phyloP scores from a whole-genome alignment of 2,329 filamentous ascomycete genomes.

The Pyrenochaeta sp. region DNA sequence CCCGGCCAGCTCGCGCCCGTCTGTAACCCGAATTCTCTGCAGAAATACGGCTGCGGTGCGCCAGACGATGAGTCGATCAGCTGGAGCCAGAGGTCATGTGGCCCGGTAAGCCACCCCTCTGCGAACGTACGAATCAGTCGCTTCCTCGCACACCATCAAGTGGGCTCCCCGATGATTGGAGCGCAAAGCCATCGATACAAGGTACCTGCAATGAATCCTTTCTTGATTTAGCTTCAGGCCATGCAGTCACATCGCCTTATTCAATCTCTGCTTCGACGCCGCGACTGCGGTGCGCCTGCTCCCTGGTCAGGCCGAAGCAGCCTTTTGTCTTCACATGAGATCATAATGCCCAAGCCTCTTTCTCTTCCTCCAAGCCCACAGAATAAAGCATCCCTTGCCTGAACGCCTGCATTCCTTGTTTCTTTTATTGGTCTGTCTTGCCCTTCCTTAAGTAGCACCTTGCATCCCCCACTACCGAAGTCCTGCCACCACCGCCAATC shows the following conservation, averaged over 20 bases:
- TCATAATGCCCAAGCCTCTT: conserved; percentile 34
- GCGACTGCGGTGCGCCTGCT: conserved; percentile 35
- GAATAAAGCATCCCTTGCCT: conserved; percentile 31
- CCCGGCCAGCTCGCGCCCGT: conserved; percentile 13
- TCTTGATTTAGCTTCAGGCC: conserved; percentile 48
- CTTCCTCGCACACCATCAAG: conserved; percentile 48
- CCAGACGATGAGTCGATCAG: conserved; percentile 47
- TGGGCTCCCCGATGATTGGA: conserved; percentile 39
- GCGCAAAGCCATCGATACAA: conserved; percentile 37
- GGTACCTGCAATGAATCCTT: conserved; percentile 46
- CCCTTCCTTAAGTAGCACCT: conserved; percentile 39
- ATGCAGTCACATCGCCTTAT: conserved; percentile 46
- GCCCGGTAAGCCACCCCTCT: conserved; percentile 48
- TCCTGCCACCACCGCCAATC: conserved; percentile 27
- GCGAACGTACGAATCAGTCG: conserved; percentile 47
- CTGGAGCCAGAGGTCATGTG: conserved; percentile 47
- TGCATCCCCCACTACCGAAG: conserved; percentile 33
- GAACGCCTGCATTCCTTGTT: conserved; percentile 30
- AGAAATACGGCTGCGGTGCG: conserved; percentile 33
- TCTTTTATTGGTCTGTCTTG: conserved; percentile 30
- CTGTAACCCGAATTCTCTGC: conserved; percentile 27
- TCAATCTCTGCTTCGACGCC: conserved; percentile 40
- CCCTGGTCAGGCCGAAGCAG: conserved; percentile 28
- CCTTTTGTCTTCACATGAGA: conserved; percentile 42
- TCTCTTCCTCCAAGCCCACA: conserved; percentile 24